Evolutionary conservation across 2,329 filamentous ascomycete species (phyloP), one percentile per base, ranked within the genome.

Genomic region (Penicillium sumatraense): DNA sequence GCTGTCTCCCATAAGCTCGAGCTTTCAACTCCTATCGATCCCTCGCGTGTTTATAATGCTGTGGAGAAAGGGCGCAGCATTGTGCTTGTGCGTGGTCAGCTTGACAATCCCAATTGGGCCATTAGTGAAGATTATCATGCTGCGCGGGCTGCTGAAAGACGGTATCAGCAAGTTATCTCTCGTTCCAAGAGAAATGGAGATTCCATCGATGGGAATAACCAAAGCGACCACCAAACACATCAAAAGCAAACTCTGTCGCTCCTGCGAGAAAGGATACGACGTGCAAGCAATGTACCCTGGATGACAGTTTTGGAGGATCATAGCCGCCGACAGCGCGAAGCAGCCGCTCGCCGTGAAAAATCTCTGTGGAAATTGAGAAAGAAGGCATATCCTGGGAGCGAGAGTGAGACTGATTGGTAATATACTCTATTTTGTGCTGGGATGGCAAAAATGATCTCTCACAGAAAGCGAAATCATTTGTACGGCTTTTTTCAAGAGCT

Each of bases 21-120:
- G 45, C 68, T 80, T 16, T 68, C 83, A 13, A 83, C 83, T 0
- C 83, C 84, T 0, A 73, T 81, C 50, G 55, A 72, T 3, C 52
- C 61, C 18, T 60, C 64, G 3, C 59, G 55, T 8, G 61, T 78
- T 27, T 64, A 64, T 10, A 58, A 66, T 6, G 60, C 70, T 2
- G 57, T 76, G 5, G 64, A 74, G 24, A 65, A 74, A 27, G 71
- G 73, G 2, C 63, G 71, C 18, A 67, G 72, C n/a, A 68, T 82
- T 3, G 73, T 82, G 2, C 72, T 83, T 3, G 79, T 83, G 7
- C 72, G 79, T 35, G 81, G 81, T 1, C 68, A 69, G 21, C 58
- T 78, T 11, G 76, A 79, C 63, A 77, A 73, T 36, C 77, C 77
- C 6, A 74, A 75, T 51, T 79, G 77, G 77, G 75, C 76, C 3